Conservation (phyloP, 2,329 filamentous ascomycete species). For the Arachnomyces sp. region DNA sequence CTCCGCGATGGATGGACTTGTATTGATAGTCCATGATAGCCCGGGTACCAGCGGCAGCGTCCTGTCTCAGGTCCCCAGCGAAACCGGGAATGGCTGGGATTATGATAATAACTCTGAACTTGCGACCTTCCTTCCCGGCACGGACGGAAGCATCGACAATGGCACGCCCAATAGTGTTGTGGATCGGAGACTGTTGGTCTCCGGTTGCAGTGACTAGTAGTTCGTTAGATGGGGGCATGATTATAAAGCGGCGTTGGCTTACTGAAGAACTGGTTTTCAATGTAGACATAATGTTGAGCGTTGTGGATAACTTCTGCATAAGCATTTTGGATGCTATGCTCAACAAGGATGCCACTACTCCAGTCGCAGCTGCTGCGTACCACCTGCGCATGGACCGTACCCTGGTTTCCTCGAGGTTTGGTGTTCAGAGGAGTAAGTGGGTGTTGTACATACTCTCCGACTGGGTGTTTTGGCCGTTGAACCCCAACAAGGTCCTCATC, state of each 20-base stretch:
- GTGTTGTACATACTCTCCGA: conserved; percentile 79
- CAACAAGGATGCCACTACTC: conserved; percentile 81
- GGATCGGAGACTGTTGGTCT: conserved; percentile 74
- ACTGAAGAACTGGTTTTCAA: conserved; percentile 98
- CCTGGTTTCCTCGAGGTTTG: conserved; percentile 58
- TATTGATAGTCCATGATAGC: conserved; percentile 99
- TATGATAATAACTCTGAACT: conserved; percentile 82
- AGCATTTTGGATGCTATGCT: conserved; percentile 81
- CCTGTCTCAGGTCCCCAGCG: conserved; percentile 77
- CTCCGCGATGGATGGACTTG: conserved; percentile 86
- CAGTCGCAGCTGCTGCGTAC: conserved; percentile 89
- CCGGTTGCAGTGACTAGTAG: conserved; percentile 69
- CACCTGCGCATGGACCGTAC: conserved; percentile 72
- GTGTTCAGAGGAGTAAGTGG: conserved; percentile 62
- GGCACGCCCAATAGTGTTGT: conserved; percentile 78
- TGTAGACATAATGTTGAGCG: conserved; percentile 89
- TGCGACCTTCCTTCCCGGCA: conserved; percentile 72
- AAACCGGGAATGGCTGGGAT: conserved; percentile 93
- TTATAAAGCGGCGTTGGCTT: conserved; percentile 17
- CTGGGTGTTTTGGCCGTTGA: conserved; percentile 79
- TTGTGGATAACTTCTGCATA: conserved; percentile 77
- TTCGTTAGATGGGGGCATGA: conserved; percentile 13
- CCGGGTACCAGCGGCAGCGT: conserved; percentile 74
- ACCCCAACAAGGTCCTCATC: conserved; percentile 83
- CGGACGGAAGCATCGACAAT: conserved; percentile 85